Conservation (phyloP, 2,329 filamentous ascomycete genomes). For the Aschersonia sp. region DNA sequence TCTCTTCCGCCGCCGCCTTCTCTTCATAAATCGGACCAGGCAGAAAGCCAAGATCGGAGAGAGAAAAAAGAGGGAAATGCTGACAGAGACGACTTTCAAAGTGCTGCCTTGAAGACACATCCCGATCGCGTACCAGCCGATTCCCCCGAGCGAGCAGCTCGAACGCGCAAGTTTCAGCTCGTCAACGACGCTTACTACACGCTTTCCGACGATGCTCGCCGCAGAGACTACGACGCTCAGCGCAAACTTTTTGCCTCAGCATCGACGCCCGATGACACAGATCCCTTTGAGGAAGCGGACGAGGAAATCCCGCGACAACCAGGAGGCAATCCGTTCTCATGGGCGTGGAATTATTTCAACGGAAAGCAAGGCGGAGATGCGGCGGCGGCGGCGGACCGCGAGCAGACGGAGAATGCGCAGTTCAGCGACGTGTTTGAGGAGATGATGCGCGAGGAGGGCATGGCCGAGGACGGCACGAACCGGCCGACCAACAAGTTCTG, state of each 20-base stretch:
- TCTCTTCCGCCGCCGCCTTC: not conserved
- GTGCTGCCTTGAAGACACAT: constrained; percentile 80
- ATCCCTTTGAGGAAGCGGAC: constrained; percentile 33
- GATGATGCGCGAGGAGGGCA: constrained; percentile 74
- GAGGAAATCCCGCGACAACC: constrained; percentile 27
- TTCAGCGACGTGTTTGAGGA: constrained; percentile 83
- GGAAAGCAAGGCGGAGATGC: constrained; percentile 7
- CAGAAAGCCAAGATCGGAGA: not conserved
- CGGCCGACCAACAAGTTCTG: constrained; percentile 63
- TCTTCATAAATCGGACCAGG: not conserved
- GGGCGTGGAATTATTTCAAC: constrained; percentile 56
- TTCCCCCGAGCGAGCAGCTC: constrained; percentile 66
- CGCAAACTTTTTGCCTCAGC: constrained; percentile 18
- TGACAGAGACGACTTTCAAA: constrained; percentile 16
- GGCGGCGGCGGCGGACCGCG: constrained; percentile 16
- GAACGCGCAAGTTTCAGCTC: constrained; percentile 80
- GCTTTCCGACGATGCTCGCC: constrained; percentile 62
- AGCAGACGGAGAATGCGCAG: constrained; percentile 57
- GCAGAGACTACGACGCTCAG: constrained; percentile 73
- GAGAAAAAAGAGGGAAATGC: not conserved
- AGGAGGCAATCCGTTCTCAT: constrained; percentile 48
- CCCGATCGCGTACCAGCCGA: constrained; percentile 77
- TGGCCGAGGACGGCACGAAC: constrained; percentile 56
- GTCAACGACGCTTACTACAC: constrained; percentile 92
- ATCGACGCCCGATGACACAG: constrained; percentile 10